These are phyloP conservation scores for Suillus americanus DNA, from an alignment of 768 basidiomycete species.

Conservation along the genomic window DNA sequence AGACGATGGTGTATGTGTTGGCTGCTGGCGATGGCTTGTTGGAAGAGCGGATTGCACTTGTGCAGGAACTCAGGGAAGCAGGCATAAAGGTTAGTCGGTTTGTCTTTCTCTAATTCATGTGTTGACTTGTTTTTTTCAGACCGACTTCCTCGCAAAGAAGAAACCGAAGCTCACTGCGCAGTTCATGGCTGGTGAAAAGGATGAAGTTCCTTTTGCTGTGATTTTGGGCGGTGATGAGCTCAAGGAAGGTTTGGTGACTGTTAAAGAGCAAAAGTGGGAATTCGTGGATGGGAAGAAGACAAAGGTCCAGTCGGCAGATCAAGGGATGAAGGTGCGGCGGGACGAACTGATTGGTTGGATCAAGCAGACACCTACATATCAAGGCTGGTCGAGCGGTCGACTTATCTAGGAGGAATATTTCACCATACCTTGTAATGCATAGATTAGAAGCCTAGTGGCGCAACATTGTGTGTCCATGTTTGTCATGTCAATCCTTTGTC, in stretches of 20 bases:
- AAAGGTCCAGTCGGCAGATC: conserved; percentile 57
- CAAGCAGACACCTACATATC: conserved; percentile 37
- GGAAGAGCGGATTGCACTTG: conserved; percentile 79
- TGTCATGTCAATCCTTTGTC: conserved; percentile 4
- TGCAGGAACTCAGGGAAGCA: conserved; percentile 75
- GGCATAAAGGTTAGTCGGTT: conserved; percentile 75
- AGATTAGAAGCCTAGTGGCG: conserved; percentile 8
- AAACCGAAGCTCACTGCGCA: conserved; percentile 89
- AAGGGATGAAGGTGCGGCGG: conserved; percentile 65
- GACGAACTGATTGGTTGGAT: conserved; percentile 64
- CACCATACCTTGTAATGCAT: conserved; percentile 1
- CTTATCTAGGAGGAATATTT: conserved; percentile 20
- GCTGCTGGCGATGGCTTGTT: conserved; percentile 87
- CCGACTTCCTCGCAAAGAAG: conserved; percentile 89
- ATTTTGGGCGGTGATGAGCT: conserved; percentile 90
- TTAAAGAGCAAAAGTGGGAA: conserved; percentile 91
- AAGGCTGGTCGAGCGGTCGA: conserved; percentile 31
- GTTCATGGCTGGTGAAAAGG: conserved; percentile 87
- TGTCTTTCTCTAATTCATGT: background rate
- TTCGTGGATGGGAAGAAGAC: conserved; percentile 69
- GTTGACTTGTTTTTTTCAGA: conserved; percentile 40
- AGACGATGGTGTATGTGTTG: conserved; percentile 93
- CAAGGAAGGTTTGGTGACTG: conserved; percentile 77
- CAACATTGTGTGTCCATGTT: conserved; percentile 8
- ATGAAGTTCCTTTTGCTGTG: conserved; percentile 90